phyloP scores from a whole-genome alignment of 129 eudicot genomes.

The Flaveria bidentis region DNA sequence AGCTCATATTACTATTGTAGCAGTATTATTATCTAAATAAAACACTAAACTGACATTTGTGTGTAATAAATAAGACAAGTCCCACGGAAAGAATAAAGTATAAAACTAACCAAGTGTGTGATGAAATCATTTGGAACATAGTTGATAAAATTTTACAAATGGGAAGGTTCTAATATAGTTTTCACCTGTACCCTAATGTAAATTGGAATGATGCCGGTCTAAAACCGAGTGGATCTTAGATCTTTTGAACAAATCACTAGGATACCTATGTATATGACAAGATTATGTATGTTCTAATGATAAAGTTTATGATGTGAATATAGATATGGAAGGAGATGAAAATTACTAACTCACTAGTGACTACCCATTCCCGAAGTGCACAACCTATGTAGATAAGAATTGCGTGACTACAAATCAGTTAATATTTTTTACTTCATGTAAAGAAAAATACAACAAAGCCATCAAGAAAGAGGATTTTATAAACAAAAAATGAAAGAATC shows the following conservation, averaged over 20 bases:
- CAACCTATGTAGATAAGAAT: conserved; percentile 64
- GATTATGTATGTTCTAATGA: not conserved
- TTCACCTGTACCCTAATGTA: conserved; percentile 74
- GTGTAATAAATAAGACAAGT: too few relatives aligned
- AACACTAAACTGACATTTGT: too few relatives aligned
- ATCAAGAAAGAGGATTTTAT: not conserved
- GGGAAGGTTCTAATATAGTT: not conserved
- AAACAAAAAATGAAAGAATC: conserved; percentile 30
- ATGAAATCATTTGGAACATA: too few relatives aligned
- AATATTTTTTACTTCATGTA: not conserved
- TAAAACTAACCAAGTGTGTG: too few relatives aligned
- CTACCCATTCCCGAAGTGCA: conserved; percentile 74
- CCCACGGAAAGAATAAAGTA: too few relatives aligned
- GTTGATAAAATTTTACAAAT: too few relatives aligned
- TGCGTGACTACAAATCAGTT: conserved; percentile 72
- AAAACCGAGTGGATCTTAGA: conserved; percentile 75
- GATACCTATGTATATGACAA: conserved; percentile 60
- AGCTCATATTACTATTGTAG: too few relatives aligned
- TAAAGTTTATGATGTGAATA: not conserved
- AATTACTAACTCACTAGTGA: conserved; percentile 59
- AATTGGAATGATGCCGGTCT: conserved; percentile 90
- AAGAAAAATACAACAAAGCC: not conserved
- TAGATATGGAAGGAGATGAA: not conserved
- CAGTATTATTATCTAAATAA: too few relatives aligned
- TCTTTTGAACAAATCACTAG: conserved; percentile 61